These are phyloP conservation scores for Fusarium temperatum DNA, from an alignment of 2,329 filamentous ascomycete genomes.

Conservation along the genomic window DNA sequence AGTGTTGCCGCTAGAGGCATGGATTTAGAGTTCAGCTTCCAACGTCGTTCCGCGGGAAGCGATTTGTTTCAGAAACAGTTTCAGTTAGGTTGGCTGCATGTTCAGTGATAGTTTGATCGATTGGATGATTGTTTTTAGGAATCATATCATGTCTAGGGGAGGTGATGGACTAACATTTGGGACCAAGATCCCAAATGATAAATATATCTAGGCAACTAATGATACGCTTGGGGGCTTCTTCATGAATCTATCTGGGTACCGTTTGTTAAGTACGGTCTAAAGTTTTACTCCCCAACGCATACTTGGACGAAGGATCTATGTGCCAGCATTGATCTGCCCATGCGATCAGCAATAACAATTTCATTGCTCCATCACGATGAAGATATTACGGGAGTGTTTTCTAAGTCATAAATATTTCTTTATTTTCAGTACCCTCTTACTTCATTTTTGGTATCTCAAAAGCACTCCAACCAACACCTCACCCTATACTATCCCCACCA, in stretches of 20 bases:
- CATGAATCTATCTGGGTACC: not conserved
- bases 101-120: not conserved
- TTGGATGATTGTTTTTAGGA: not conserved
- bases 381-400: too few relatives aligned
- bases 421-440: not conserved
- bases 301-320: not conserved
- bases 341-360: not conserved
- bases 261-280: not conserved
- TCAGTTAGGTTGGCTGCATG: not conserved
- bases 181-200: not conserved
- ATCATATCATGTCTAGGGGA: not conserved
- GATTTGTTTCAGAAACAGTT: not conserved
- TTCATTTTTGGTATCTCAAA: slow-evolving; percentile 28
- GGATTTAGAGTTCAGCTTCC: not conserved
- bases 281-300: not conserved
- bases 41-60: not conserved
- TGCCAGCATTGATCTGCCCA: not conserved
- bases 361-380: not conserved
- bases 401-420: not conserved
- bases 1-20: not conserved
- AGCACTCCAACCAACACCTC: not conserved
- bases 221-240: not conserved
- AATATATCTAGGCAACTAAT: not conserved
- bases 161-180: rapidly evolving
- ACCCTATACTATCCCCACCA: not conserved